Base-by-base conservation (phyloP, 768 basidiomycete species). In the Hirschioporus abietinus region DNA sequence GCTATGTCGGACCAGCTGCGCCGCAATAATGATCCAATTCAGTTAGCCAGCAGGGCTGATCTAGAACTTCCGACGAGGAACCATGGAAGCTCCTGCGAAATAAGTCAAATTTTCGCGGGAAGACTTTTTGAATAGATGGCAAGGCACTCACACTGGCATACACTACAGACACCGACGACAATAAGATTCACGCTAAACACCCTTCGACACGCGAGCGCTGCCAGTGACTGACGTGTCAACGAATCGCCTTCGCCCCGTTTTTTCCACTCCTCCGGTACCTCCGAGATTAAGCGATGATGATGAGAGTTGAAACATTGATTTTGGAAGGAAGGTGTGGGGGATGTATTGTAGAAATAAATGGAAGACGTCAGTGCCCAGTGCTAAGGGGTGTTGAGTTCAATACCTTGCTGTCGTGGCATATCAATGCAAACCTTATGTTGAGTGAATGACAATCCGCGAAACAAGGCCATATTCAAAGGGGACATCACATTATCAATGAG, bases 101-200 rank as follows among this genome's bases (percentile, higher is more conserved):
- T 52, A 52, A 52, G 42, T 52, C 42, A 52, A 52, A 52, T 52
- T 52, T 52, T 52, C 42, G 42, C 42, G 42, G 42, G 42, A 52
- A 52, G 42, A 15, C 15, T 12, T 20, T 52, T 52, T 52, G 42
- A 52, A 52, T 52, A 52, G 42, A 52, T 52, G 15, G 42, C 12
- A 20, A 52, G 42, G 42, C 42, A 52, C 42, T 52, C 42, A 15
- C 42, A 15, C n/a, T n/a, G n/a, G n/a, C n/a, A n/a, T n/a, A n/a
- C n/a, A n/a, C 42, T 52, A 52, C 20, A 52, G 20, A 52, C 42
- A 52, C 42, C 42, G 42, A 52, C 12, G 42, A 52, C 42, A 52
- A 15, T 52, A 52, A 52, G 20, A 20, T 52, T 52, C 42, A 20
- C 12, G 42, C 42, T 52, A 15, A 15, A 12, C 42, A 52, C 42